These are phyloP conservation scores for Metschnikowia gruessii DNA, from an alignment of 805 yeast genomes.

Conservation along the genomic window DNA sequence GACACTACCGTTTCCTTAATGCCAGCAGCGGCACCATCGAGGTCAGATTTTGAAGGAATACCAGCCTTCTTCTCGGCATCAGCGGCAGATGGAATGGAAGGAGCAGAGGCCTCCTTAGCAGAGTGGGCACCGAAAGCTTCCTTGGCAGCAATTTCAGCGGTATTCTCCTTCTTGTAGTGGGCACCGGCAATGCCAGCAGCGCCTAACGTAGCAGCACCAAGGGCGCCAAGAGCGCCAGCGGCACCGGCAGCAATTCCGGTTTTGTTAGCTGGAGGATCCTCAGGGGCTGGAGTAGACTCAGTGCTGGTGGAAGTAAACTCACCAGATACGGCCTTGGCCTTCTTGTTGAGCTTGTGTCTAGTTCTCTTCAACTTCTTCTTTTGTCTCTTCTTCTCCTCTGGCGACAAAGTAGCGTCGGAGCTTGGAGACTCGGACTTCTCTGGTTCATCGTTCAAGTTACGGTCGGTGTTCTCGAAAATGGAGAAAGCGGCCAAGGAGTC, in stretches of 20 bases:
- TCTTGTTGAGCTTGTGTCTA: constrained; percentile 43
- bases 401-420: constrained; percentile 14
- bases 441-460: constrained; percentile 46
- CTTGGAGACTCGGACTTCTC: constrained; percentile 16
- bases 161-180: background rate
- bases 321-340: constrained; percentile 24
- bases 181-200: background rate
- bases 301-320: constrained; percentile 4
- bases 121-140: constrained; percentile 6
- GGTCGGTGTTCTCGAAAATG: constrained; percentile 49
- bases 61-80: constrained; percentile 5
- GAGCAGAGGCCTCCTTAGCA: background rate
- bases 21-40: background rate
- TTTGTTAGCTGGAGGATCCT: constrained; percentile 5
- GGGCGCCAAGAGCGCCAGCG: constrained; percentile 3
- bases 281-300: constrained; percentile 13
- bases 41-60: constrained; percentile 3
- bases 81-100: background rate
- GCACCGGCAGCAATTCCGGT: constrained; percentile 4
- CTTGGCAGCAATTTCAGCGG: constrained; percentile 4
- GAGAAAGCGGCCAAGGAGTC: constrained; percentile 64
- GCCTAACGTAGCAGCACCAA: background rate
- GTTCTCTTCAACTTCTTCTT: constrained; percentile 45
- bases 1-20: background rate
- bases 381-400: constrained; percentile 31